Conservation (phyloP, 2,329 filamentous ascomycete species). For the Phyllosticta citribraziliensis region DNA sequence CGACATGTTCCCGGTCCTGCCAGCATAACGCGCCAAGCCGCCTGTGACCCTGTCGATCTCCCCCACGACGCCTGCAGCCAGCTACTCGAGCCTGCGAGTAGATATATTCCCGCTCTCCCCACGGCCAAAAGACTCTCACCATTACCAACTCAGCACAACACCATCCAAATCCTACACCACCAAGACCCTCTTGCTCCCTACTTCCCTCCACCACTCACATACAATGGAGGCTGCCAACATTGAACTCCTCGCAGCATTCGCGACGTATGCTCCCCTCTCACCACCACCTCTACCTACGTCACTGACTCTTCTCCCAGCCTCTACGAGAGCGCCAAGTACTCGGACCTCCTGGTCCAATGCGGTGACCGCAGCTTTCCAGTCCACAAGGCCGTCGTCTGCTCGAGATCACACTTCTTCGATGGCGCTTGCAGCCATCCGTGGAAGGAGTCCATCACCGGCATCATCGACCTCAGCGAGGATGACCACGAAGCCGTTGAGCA, state of each 20-base stretch:
- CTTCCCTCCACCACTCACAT: background rate
- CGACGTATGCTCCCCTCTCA: conserved; percentile 32
- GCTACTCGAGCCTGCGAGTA: background rate
- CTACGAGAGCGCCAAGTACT: conserved; percentile 32
- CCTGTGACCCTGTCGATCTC: conserved; percentile 11
- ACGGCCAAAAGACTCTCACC: background rate
- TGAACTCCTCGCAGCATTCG: conserved; percentile 37
- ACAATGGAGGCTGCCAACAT: conserved; percentile 31
- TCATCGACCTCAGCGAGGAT: conserved; percentile 31
- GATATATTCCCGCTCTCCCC: background rate
- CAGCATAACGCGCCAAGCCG: background rate
- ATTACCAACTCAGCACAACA: background rate
- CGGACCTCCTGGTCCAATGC: conserved; percentile 40
- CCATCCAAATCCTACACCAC: background rate
- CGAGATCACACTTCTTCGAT: conserved; percentile 38
- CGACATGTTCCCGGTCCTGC: background rate
- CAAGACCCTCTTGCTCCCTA: too few relatives aligned
- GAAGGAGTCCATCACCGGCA: conserved; percentile 25
- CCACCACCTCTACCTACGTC: conserved; percentile 2
- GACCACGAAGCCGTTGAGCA: conserved; percentile 31
- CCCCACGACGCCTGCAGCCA: background rate
- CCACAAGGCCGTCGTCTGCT: conserved; percentile 40
- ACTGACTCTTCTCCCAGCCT: conserved; percentile 26
- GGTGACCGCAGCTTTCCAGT: conserved; percentile 36
- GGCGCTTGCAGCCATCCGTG: conserved; percentile 31